phyloP scores from a whole-genome alignment of 2,329 filamentous ascomycete species.

The Aureobasidium sp. region DNA sequence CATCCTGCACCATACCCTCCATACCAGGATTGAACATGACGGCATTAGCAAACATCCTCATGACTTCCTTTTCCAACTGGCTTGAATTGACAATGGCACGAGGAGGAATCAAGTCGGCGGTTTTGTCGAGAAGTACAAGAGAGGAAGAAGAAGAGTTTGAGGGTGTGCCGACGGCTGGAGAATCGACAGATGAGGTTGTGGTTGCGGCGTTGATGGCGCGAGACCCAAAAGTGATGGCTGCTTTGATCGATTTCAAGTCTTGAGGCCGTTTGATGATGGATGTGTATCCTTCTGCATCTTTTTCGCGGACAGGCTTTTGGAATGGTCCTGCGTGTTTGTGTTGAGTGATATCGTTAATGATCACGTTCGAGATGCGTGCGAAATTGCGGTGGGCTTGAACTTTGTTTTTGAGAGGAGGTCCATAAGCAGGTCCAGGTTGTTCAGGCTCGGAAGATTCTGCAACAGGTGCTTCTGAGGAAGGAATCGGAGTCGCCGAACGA shows the following conservation, averaged over 20 bases:
- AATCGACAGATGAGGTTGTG: constrained; percentile 35
- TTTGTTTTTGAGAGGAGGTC: constrained; percentile 18
- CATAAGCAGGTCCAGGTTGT: background rate
- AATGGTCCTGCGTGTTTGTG: constrained; percentile 47
- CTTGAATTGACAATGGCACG: constrained; percentile 86
- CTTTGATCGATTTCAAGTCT: constrained; percentile 42
- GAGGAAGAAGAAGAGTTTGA: constrained; percentile 21
- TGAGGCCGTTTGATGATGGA: constrained; percentile 44
- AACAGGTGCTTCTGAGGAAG: background rate
- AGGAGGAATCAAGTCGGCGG: constrained; percentile 71
- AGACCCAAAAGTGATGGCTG: constrained; percentile 38
- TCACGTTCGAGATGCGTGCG: constrained; percentile 35
- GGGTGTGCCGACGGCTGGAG: constrained; percentile 49
- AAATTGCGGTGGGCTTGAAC: constrained; percentile 42
- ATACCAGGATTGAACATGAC: constrained; percentile 98
- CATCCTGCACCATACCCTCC: constrained; percentile 79
- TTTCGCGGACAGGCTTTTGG: constrained; percentile 38
- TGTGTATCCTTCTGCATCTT: constrained; percentile 42
- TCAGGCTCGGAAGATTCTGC: background rate
- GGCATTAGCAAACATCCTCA: constrained; percentile 95
- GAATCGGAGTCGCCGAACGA: constrained; percentile 17
- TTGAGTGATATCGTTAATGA: constrained; percentile 43
- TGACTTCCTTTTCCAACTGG: constrained; percentile 85
- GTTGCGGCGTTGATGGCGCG: constrained; percentile 50
- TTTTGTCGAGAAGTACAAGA: constrained; percentile 57